phyloP scores from a whole-genome alignment of 2,329 filamentous ascomycete species.

The Claviceps humidiphila region DNA sequence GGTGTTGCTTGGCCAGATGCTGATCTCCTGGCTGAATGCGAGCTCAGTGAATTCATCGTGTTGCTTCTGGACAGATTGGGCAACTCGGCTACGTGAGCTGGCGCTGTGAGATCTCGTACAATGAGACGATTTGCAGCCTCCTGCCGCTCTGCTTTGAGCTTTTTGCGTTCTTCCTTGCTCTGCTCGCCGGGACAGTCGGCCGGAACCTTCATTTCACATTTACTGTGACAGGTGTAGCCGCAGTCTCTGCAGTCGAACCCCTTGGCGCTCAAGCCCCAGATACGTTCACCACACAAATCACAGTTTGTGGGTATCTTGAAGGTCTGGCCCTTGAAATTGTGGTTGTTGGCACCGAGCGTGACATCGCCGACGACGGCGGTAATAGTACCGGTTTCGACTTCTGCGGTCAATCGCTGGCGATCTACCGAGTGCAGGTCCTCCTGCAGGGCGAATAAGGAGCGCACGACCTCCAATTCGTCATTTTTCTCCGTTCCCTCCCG shows the following conservation, averaged over 20 bases:
- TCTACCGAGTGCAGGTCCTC: conserved; percentile 78
- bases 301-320: conserved; percentile 99
- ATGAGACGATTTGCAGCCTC: conserved; percentile 54
- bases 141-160: conserved; percentile 76
- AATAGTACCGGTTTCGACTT: conserved; percentile 88
- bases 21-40: conserved; percentile 60
- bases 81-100: conserved; percentile 42
- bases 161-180: conserved; percentile 90
- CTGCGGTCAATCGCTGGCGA: conserved; percentile 70
- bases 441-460: conserved; percentile 69
- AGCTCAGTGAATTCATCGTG: conserved; percentile 83
- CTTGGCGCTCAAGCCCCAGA: conserved; percentile 94
- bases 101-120: conserved; percentile 28
- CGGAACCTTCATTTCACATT: conserved; percentile 98
- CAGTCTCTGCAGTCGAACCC: conserved; percentile 94
- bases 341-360: conserved; percentile 81
- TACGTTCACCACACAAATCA: conserved; percentile 88
- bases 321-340: conserved; percentile 97
- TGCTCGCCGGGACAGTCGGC: conserved; percentile 91
- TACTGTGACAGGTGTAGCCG: conserved; percentile 95
- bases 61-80: conserved; percentile 64
- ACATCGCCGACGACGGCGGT: conserved; percentile 85
- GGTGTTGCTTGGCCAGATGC: conserved; percentile 34
- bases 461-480: conserved; percentile 76
- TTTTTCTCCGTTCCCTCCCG: conserved; percentile 76